Evolutionary conservation across 441 rosid species (phyloP), one percentile per base, ranked within the genome.

Genomic region (Francoa sonchifolia): DNA sequence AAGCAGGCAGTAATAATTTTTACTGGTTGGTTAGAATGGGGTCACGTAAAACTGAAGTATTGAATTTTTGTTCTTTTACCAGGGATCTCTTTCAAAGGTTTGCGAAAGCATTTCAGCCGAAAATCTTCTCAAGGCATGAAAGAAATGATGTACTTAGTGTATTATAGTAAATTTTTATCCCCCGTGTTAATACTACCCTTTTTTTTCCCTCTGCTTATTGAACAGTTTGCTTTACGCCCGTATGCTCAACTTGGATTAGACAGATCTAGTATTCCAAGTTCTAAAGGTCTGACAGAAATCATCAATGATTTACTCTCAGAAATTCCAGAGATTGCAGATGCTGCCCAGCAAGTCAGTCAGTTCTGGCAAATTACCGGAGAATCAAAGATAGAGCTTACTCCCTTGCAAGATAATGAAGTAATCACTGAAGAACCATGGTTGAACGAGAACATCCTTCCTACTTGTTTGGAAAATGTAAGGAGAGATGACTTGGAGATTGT

Each of bases 141-240:
- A n/a, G 4, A 15, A 10, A 13, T 19, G 22, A 5, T 39, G 31
- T 20, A n/a, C 18, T 46, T n/a, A 2, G 22, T 10, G 33, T 33
- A 14, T 11, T 17, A 22, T 27, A 11, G 10, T 19, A 37, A 23
- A 17, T 32, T 6, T 1, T 8, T 33, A 11, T n/a, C n/a, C n/a
- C n/a, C n/a, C n/a, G n/a, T n/a, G n/a, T n/a, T n/a, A n/a, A n/a
- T n/a, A n/a, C n/a, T n/a, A n/a, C n/a, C n/a, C n/a, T n/a, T n/a
- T n/a, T n/a, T n/a, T n/a, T n/a, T 13, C 5, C 28, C 19, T 10
- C 22, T 29, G 19, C 19, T 20, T 38, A 17, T 44, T 51, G 33
- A 19, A 28, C 80, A 85, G 98, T 89, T 89, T 59, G 79, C 72
- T 16, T 63, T 89, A 80, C 96, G 98, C 35, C 98, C 98, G 39